phyloP scores from a whole-genome alignment of 2,329 filamentous ascomycete genomes.

The Exophiala sp. region DNA sequence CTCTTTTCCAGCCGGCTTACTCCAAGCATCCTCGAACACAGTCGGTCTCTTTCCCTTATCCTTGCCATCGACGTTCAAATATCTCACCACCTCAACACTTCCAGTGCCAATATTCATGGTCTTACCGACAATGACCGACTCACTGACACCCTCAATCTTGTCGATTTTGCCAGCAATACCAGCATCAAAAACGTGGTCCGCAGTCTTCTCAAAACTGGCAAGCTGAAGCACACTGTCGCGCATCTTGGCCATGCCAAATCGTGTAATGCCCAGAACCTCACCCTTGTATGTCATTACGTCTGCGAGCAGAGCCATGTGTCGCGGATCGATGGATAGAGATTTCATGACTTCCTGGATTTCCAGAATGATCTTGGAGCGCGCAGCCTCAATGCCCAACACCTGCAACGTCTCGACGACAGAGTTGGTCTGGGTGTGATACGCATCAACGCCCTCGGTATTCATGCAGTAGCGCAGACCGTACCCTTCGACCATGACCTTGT shows the following conservation, averaged over 20 bases:
- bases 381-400: conserved; percentile 92
- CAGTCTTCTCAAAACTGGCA: conserved; percentile 96
- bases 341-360: conserved; percentile 90
- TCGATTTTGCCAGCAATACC: conserved; percentile 90
- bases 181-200: conserved; percentile 94
- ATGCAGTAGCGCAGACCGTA: conserved; percentile 88
- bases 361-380: conserved; percentile 78
- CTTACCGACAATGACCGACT: conserved; percentile 98
- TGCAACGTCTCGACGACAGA: conserved; percentile 84
- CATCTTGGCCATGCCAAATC: conserved; percentile 96
- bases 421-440: conserved; percentile 71
- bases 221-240: conserved; percentile 89
- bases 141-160: conserved; percentile 85
- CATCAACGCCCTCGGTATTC: conserved; percentile 87
- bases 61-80: conserved; percentile 63
- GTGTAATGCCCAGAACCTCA: conserved; percentile 91
- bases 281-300: conserved; percentile 99
- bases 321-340: conserved; percentile 91
- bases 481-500: conserved; percentile 82
- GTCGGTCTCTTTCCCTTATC: conserved; percentile 57
- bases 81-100: conserved; percentile 81
- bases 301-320: conserved; percentile 94
- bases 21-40: conserved; percentile 64
- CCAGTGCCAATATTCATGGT: conserved; percentile 89
- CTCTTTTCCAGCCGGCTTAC: conserved; percentile 2